These are phyloP conservation scores for Athelia psychrophila DNA, from an alignment of 1,284 basidiomycete species.

Conservation along the genomic window DNA sequence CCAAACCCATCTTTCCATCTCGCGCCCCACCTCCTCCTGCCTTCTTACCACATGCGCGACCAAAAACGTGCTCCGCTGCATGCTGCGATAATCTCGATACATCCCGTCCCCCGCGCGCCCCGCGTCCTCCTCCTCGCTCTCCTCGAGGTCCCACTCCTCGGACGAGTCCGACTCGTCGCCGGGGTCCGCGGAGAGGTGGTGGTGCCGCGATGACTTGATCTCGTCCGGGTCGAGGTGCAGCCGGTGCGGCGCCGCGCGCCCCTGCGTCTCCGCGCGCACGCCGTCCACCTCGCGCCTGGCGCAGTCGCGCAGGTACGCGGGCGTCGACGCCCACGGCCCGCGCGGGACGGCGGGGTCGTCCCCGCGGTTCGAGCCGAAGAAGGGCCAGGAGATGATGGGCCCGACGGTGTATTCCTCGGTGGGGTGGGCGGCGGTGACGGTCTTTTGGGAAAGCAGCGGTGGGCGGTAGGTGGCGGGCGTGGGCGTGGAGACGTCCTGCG, in stretches of 20 bases:
- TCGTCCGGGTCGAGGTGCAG: constrained; percentile 77
- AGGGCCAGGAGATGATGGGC: constrained; percentile 82
- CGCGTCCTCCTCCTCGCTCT: constrained; percentile 69
- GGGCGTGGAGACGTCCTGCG: constrained; percentile 4
- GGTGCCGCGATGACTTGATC: constrained; percentile 64
- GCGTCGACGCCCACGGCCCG: constrained; percentile 66
- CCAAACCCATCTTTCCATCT: constrained; percentile 66
- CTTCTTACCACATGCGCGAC: constrained; percentile 63
- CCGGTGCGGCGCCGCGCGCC: constrained; percentile 66
- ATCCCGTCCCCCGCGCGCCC: constrained; percentile 68
- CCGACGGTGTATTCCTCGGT: constrained; percentile 55
- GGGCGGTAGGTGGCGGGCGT: constrained; percentile 5
- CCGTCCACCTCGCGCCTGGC: constrained; percentile 61
- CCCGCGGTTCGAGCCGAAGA: constrained; percentile 79
- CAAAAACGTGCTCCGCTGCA: constrained; percentile 74
- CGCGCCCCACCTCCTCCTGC: constrained; percentile 57
- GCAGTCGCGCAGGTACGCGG: constrained; percentile 61
- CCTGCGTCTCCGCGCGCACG: constrained; percentile 71
- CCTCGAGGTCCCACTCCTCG: constrained; percentile 72
- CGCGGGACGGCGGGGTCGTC: constrained; percentile 70
- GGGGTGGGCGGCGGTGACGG: constrained; percentile 7
- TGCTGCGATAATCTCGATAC: constrained; percentile 76
- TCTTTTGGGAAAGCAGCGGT: background rate
- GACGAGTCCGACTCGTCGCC: constrained; percentile 68
- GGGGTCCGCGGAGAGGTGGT: constrained; percentile 58